Base-by-base conservation (phyloP, 148 eudicot species). In the Vaccinium vitisidaea region DNA sequence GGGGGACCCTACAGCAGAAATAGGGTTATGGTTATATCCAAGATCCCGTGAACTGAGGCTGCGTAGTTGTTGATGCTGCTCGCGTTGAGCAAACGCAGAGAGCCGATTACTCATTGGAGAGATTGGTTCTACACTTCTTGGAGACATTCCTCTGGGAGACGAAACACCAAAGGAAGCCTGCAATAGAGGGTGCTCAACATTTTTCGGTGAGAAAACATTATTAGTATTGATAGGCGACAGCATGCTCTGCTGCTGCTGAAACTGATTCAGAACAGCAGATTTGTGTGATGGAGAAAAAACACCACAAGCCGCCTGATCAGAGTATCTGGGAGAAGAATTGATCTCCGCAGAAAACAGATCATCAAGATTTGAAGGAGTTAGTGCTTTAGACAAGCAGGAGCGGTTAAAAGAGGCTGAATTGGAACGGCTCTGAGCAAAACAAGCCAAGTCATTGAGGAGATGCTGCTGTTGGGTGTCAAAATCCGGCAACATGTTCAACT, bases 331-430 rank as follows among this genome's bases (percentile, higher is more conserved):
- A 18, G 98, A 94, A 2, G 92, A 90, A 30, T 86, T 78, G 3
- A 91, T 59, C 89, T 93, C 98, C 2, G 94, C 91, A 55, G 90
- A 88, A 85, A 93, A 93, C 15, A 92, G 82, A 36, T 93, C 98
- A 43, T 94, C 98, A 39, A 92, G 93, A 85, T 94, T 94, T 18
- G 98, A 93, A 39, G 96, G 98, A 76, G 92, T 86, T 39, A 94
- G 83, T 3, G 91, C 80, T 87, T 91, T 89, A 46, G 92, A 83
- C 61, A 92, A 89, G 82, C 81, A 87, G 74, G 94, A 86, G 30
- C 90, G 92, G 78, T 84, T 84, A 77, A 92, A 82, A 52, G 90
- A 90, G 58, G 86, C 75, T 30, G 89, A 89, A 87, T 83, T 91
- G 6, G 91, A 84, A 63, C 90, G 84, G 54, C 89, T 80, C 88